These are phyloP conservation scores for Cystobasidiaceae sp. DNA, from an alignment of 1,284 basidiomycete genomes.

Conservation along the genomic window DNA sequence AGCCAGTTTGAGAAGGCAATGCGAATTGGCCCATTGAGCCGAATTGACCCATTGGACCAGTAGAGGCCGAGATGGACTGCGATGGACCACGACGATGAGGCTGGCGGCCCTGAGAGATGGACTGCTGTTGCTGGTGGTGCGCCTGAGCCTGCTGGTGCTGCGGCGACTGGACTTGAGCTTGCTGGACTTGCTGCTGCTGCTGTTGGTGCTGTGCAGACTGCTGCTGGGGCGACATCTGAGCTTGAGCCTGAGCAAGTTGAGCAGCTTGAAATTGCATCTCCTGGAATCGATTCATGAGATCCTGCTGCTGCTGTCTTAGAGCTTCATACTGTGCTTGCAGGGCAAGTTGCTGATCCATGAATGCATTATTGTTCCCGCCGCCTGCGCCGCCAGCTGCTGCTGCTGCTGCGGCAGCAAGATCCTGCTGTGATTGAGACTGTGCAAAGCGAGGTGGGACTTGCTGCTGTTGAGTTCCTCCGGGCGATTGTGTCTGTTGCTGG, in stretches of 20 bases:
- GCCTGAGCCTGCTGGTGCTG: neutral
- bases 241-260: constrained; percentile 23
- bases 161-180: neutral
- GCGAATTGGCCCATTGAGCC: constrained; percentile 31
- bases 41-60: constrained; percentile 59
- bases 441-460: neutral
- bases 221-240: neutral
- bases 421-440: neutral
- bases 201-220: constrained; percentile 4
- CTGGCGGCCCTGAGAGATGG: neutral
- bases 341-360: constrained; percentile 48
- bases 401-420: neutral
- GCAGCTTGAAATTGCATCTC: constrained; percentile 41
- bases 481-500: neutral
- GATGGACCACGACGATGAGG: constrained; percentile 18
- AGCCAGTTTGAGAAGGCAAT: neutral
- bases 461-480: neutral
- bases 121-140: neutral
- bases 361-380: constrained; percentile 25
- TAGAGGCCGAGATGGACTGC: constrained; percentile 47
- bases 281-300: constrained; percentile 46
- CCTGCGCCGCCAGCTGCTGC: neutral
- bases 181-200: constrained; percentile 11
- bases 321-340: constrained; percentile 50
- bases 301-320: constrained; percentile 49